Evolutionary conservation across 495 filamentous ascomycete genomes (phyloP), one percentile per base, ranked within the genome.

Genomic region (Penicillium antarcticum): DNA sequence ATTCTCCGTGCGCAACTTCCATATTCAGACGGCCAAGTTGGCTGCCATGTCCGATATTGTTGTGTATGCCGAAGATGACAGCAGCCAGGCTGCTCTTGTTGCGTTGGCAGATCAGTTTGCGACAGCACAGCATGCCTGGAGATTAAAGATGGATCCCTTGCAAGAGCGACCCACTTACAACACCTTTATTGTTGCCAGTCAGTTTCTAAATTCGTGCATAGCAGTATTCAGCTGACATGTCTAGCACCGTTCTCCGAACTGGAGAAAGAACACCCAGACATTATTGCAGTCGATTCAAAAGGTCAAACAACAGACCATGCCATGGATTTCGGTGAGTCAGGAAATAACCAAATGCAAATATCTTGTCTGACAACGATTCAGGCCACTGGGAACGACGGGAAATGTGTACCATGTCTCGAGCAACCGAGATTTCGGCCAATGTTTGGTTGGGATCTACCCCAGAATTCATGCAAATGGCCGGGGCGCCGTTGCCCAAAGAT

Each of bases 361-460:
- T 26, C 12, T 17, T n/a, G 16, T 13, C 16, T 44, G 14, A 48
- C 14, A 38, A 45, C 32, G 29, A 19, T 10, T 8, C 17, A 86
- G 84, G 88, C 66, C 85, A 94, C 58, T 88, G 87, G 70, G 94
- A 98, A 67, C 81, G 92, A 42, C 56, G 82, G 36, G 94, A 98
- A 65, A 98, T 98, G 94, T 89, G 84, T 66, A 76, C 78, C 48
- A 96, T 98, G 92, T 91, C 92, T 2, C 82, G 81, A 52, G 87
- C 91, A 10, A 88, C 91, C 2, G 89, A 96, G 66, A 92, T 97
- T 39, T 82, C 87, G 18, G 71, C 78, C 51, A 96, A 96, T 68
- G 89, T 97, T 17, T 98, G 86, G 85, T 75, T 96, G 40, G 94
- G 94, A 0, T 88, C 91, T 3, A 95, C 88, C 1, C 90, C 91